Conservation (phyloP, 2,329 filamentous ascomycete species). For the Cryphonectria naterciae region DNA sequence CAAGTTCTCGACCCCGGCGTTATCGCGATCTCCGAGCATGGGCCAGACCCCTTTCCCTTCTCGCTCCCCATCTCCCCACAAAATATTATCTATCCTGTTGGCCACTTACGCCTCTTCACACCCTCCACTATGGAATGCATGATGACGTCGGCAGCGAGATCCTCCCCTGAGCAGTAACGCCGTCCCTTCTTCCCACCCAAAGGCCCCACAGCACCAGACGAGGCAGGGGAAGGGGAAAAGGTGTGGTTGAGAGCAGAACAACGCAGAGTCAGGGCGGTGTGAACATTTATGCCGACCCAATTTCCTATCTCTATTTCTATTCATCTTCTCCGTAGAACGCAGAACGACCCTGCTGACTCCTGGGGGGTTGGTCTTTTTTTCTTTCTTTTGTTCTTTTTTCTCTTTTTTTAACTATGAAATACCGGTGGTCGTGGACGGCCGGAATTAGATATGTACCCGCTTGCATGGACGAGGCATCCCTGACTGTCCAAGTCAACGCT, state of each 20-base stretch:
- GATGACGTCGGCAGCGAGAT: background rate
- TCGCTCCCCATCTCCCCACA: background rate
- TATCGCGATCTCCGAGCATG: background rate
- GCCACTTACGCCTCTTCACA: too few species aligned
- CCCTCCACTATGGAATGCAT: background rate
- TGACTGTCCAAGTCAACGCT: background rate
- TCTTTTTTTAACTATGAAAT: background rate
- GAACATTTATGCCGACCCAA: too few species aligned
- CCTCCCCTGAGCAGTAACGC: background rate
- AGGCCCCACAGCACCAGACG: background rate
- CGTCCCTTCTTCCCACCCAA: background rate
- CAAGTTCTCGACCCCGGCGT: background rate
- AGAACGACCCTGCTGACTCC: background rate
- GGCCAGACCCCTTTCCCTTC: background rate
- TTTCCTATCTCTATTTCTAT: too few species aligned
- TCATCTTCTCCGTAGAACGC: background rate
- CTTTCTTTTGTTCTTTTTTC: background rate
- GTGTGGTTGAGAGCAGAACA: too few species aligned
- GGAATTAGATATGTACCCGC: background rate
- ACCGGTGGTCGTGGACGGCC: background rate
- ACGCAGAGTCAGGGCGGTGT: too few species aligned
- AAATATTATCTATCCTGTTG: too few species aligned
- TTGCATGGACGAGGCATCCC: slow-evolving; percentile 1
- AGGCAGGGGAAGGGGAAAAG: background rate
- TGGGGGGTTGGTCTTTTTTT: too few species aligned